Percentiles rank a stretch among this genome's conserved stretches.
These are phyloP conservation scores for Diaporthe citrichinensis DNA, from an alignment of 2,329 filamentous ascomycete species.

Conservation along the genomic window DNA sequence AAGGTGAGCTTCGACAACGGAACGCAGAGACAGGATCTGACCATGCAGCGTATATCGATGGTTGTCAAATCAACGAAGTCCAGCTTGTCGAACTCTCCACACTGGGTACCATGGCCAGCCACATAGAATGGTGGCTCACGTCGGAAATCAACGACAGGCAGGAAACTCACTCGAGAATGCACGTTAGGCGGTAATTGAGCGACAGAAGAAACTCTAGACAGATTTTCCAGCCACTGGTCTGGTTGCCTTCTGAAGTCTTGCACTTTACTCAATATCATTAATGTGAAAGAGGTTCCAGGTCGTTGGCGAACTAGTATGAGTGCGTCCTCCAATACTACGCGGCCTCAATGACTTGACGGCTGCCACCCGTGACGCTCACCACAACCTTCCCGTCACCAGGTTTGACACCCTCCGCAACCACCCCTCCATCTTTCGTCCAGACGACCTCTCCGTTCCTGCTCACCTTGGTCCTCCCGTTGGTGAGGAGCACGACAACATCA, in stretches of 20 bases:
- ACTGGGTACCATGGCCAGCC: neutral
- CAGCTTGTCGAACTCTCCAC: neutral
- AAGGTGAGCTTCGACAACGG: neutral
- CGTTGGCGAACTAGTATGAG: no score
- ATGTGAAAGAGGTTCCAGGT: neutral
- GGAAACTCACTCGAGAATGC: no score
- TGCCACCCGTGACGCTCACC: slow-evolving; percentile 4
- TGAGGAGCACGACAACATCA: slow-evolving; percentile 46
- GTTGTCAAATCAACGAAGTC: neutral
- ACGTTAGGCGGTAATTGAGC: no score
- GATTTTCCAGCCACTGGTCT: neutral
- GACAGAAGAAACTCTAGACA: neutral
- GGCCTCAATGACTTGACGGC: slow-evolving; percentile 13
- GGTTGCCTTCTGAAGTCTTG: neutral
- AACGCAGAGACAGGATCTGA: neutral
- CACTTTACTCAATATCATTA: neutral
- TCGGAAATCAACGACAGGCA: no score
- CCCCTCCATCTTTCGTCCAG: slow-evolving; percentile 34
- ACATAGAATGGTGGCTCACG: no score
- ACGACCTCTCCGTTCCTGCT: slow-evolving; percentile 43
- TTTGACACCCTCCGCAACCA: neutral
- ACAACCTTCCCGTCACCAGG: slow-evolving; percentile 25
- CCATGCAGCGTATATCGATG: neutral
- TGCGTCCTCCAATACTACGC: neutral
- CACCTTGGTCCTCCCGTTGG: slow-evolving; percentile 39